Percentiles rank a stretch among this genome's conserved stretches.
Evolutionary conservation across 2,329 filamentous ascomycete species (phyloP).

Genomic region (Neoscytalidium dimidiatum): DNA sequence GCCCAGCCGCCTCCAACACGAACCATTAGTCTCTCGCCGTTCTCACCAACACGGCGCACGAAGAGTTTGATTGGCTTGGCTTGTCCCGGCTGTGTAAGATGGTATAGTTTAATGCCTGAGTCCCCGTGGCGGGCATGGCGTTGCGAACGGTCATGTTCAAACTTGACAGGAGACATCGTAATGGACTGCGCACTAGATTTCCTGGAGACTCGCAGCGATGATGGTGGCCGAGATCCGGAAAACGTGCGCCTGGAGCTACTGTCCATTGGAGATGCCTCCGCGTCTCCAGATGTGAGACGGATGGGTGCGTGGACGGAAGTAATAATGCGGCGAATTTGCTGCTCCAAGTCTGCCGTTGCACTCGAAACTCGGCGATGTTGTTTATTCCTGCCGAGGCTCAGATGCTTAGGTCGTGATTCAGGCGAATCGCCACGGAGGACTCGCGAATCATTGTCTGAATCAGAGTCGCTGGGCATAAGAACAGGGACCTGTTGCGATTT

Average conservation of each 20-base stretch:
- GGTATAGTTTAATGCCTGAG: conserved; percentile 84
- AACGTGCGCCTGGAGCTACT: not conserved
- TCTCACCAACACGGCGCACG: conserved; percentile 87
- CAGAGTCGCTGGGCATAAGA: not conserved
- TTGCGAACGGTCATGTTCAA: conserved; percentile 35
- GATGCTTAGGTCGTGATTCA: not conserved
- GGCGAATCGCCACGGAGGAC: not conserved
- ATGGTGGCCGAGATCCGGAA: conserved; percentile 17
- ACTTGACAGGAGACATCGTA: conserved; percentile 39
- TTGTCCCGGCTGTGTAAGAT: conserved; percentile 80
- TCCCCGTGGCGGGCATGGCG: conserved; percentile 35
- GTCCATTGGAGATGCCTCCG: not conserved
- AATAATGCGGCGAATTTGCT: conserved; percentile 78
- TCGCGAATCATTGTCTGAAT: conserved; percentile 7
- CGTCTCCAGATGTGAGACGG: conserved; percentile 61
- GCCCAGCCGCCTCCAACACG: conserved; percentile 98
- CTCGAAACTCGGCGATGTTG: conserved; percentile 27
- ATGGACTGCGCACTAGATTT: conserved; percentile 21
- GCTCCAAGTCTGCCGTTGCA: conserved; percentile 66
- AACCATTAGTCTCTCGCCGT: conserved; percentile 93
- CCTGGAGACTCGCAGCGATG: conserved; percentile 2
- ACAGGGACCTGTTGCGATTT: conserved; percentile 4
- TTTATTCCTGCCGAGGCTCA: not conserved
- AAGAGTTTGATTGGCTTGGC: conserved; percentile 92
- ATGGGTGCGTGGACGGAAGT: conserved; percentile 79